Evolutionary conservation across 2,329 filamentous ascomycete genomes (phyloP), one percentile per base, ranked within the genome.

Genomic region (Pestalotiopsis sp.): DNA sequence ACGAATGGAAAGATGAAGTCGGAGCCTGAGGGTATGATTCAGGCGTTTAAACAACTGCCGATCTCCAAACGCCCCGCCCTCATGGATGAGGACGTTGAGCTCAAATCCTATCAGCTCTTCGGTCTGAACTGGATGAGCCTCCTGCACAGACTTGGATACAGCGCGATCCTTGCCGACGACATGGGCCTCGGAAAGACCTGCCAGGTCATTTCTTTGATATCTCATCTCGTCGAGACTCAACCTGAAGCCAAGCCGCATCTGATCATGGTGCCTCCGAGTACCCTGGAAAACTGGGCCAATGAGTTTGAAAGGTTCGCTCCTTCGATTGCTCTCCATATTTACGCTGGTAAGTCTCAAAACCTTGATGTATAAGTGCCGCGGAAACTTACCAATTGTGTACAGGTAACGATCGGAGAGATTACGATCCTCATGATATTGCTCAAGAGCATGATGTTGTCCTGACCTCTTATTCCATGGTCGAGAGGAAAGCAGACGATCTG

Each of bases 171-270:
- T 20, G 96, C 96, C 1, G 96, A 99, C 77, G 96, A 99, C 77
- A 99, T 99, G 96, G 96, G 93, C 65, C 84, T 95, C 55, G 96
- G 96, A 60, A 99, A 99, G 84, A 99, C 96, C 0, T 98, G 94
- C 74, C 95, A 99, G 76, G 94, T 98, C 70, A 97, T 99, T 73
- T 91, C 94, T 0, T 94, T 99, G 75, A 86, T 99, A 60, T 92
- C 94, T 17, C 91, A 97, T 74, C 84, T 99, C 31, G 90, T 93
- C 17, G 90, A 94, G 76, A 88, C 88, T 38, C 89, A 85, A 11
- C 41, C 39, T 69, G 76, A 84, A 41, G 75, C 89, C 76, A 83
- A 94, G 93, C 75, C 94, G 83, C 83, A 97, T 77, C 82, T 99
- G 45, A 88, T 99, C 49, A 91, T 99, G 36, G 96, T 98, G 1